Base-by-base conservation (phyloP, 2,329 filamentous ascomycete species). In the Trichoderma pleuroti region DNA sequence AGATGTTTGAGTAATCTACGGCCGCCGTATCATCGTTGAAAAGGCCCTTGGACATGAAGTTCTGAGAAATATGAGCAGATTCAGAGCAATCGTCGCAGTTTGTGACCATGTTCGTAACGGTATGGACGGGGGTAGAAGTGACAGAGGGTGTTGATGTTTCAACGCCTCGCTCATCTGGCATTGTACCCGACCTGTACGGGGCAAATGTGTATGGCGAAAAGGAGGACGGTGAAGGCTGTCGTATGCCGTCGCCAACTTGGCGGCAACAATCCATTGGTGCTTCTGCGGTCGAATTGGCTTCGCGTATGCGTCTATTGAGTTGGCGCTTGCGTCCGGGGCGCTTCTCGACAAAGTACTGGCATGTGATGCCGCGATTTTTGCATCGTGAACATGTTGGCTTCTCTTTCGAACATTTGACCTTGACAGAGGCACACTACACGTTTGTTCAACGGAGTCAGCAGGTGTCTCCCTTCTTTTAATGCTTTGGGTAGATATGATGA, bases 171-270 rank as follows among this genome's bases (percentile, higher is more conserved):
- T 1, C 16, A 42, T 42, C 36, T 4, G 4, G 16, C 14, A 39
- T 39, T 4, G 7, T 18, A 39, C 14, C 18, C 36, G 36, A 39
- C 18, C 1, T 18, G 6, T 8, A 9, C 7, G 36, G 18, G 8
- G 4, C 4, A 0, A 42, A 42, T 2, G 16, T n/a, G 39, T n/a
- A 1, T n/a, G 39, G 16, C 3, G 39, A 42, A 42, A 42, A 8
- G 10, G 18, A n/a, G 5, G 39, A 42, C 16, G 1, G 0, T 5
- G 18, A 18, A 4, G 0, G 4, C 0, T n/a, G 18, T n/a, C 8
- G 39, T 42, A 10, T 42, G 5, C n/a, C 39, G 4, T 42, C 10
- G 2, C 8, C 3, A 42, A n/a, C 39, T 42, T 10, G 39, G 8
- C 8, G 10, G 4, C 8, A 42, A n/a, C 39, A 42, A 1, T 0